Evolutionary conservation across 495 filamentous ascomycete species (phyloP), one percentile per base, ranked within the genome.

Genomic region (Daldinia grandis): DNA sequence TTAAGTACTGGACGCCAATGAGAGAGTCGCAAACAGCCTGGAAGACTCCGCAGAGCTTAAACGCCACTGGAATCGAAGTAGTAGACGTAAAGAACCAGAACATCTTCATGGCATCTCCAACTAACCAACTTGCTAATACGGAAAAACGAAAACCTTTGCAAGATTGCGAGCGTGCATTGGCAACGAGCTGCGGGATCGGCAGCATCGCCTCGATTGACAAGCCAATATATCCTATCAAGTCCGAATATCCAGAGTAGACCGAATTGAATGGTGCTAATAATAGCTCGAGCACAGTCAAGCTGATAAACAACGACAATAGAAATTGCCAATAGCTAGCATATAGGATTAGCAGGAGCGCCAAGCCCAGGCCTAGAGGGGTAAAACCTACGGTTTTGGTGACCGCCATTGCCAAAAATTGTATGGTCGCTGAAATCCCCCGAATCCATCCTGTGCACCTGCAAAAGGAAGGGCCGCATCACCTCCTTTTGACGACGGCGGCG

Each of bases 391-490:
- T 69, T 90, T 91, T 19, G 91, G 85, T 30, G 86, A 87, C 69
- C 85, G 88, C 95, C 95, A 99, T 76, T 93, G 92, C 95, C 95
- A 99, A 77, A 99, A 99, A 65, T 91, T 87, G 75, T 90, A 98
- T 1, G 95, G 95, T 60, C 95, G 83, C 25, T 83, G 71, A 55
- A 71, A 54, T 47, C 83, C 80, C 71, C 83, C 83, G 17, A 86
- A 77, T 15, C 83, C 80, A 62, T 89, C 87, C 64, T 84, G 84
- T 6, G 79, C 77, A 5, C 85, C 87, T 0, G 85, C 78, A 64
- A 90, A 90, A 15, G 88, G 86, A 24, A 84, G 62, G 31, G 84
- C 79, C 19, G 82, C 81, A 12, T 87, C 81, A 35, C 88, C 87
- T 5, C 87, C 88, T 66, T 86, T 85, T 31, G 81, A 84, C 2